These are phyloP conservation scores for Tirmania nivea DNA, from an alignment of 495 filamentous ascomycete genomes.

Conservation along the genomic window DNA sequence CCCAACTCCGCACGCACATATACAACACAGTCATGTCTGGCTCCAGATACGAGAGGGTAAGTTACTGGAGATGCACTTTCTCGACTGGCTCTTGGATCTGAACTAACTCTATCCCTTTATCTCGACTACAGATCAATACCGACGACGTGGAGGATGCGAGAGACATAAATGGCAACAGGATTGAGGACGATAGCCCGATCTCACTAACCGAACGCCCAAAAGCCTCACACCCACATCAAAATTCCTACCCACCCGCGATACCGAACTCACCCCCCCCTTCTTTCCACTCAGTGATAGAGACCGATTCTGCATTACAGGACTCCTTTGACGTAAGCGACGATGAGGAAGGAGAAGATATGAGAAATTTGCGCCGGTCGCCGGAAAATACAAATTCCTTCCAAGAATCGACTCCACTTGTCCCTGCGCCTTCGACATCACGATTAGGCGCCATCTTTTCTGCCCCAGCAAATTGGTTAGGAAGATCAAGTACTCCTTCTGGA, in stretches of 20 bases:
- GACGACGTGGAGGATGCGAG: not conserved
- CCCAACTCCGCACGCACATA: too few species aligned
- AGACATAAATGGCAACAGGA: not conserved
- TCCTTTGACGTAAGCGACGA: conserved; percentile 65
- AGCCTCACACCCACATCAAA: not conserved
- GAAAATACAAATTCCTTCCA: conserved; percentile 19
- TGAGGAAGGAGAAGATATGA: conserved; percentile 47
- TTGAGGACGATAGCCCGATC: not conserved
- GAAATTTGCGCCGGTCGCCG: conserved; percentile 27
- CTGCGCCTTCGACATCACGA: conserved; percentile 19
- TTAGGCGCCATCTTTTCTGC: too few species aligned
- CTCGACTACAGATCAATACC: not conserved
- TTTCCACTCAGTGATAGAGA: conserved; percentile 59
- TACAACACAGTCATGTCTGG: too few species aligned
- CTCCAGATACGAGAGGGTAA: too few species aligned
- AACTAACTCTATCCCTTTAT: too few species aligned
- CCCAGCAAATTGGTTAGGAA: conserved; percentile 28
- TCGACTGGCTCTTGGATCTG: too few species aligned
- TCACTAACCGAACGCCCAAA: not conserved
- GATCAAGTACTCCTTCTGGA: not conserved
- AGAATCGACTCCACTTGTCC: conserved; percentile 21
- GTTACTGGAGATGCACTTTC: too few species aligned
- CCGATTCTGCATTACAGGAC: conserved; percentile 63
- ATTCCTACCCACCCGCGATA: conserved; percentile 16
- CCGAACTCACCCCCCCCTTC: conserved; percentile 83